A percentile compares a stretch with the other conserved stretches of the same genome.
Evolutionary conservation across 257 asterid genomes (phyloP).

Genomic region (Euphrasia confusa): DNA sequence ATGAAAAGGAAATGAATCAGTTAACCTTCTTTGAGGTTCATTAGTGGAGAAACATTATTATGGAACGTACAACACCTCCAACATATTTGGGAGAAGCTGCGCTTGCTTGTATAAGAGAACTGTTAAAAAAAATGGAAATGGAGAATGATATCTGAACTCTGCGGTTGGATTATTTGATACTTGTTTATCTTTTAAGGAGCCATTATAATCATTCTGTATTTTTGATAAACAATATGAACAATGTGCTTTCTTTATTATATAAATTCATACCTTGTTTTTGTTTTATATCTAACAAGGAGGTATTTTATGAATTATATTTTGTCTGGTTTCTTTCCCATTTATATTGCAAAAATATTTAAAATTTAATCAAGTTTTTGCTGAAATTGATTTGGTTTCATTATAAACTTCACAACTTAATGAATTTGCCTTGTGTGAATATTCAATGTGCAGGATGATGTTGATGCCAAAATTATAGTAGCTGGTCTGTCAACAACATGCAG

Average conservation of each 20-base stretch:
- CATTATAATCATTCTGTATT: conserved; percentile 10
- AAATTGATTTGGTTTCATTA: conserved; percentile 17
- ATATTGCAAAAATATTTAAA: conserved; percentile 12
- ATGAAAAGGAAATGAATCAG: not conserved
- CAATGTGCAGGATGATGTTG: conserved; percentile 65
- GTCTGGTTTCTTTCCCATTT: not conserved
- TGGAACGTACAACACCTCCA: not conserved
- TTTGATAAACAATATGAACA: conserved; percentile 5
- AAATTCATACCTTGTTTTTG: not conserved
- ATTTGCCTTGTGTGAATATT: conserved; percentile 20
- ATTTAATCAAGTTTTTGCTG: conserved; percentile 14
- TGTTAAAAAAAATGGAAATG: not conserved
- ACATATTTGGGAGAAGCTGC: conserved; percentile 9
- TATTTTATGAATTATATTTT: not conserved
- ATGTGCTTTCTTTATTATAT: conserved; percentile 9
- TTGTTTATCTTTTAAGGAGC: conserved; percentile 13
- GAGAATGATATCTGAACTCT: conserved; percentile 14
- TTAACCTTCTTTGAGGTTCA: conserved; percentile 10
- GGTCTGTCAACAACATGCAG: conserved; percentile 95
- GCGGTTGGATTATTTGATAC: conserved; percentile 10
- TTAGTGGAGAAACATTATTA: not conserved
- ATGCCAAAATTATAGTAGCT: conserved; percentile 72
- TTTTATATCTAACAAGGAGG: conserved; percentile 8
- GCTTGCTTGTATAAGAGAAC: conserved; percentile 13
- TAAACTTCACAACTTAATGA: not conserved